Percentiles rank a stretch among this genome's conserved stretches.
Evolutionary conservation across 768 basidiomycete species (phyloP).

Genomic region (Boletus sp.): DNA sequence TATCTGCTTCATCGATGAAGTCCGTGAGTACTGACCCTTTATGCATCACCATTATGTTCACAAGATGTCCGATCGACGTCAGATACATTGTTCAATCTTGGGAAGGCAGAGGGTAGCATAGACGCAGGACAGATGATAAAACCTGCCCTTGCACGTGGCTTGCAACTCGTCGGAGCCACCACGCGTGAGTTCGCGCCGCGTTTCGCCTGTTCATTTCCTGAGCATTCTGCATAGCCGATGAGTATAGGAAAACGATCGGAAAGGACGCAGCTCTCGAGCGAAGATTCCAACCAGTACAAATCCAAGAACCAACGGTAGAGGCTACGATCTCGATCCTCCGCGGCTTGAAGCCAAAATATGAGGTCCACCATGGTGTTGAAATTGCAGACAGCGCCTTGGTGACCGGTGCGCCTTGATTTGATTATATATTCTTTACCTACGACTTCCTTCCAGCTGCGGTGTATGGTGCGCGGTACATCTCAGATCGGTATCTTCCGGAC

Average conservation of each 20-base stretch:
- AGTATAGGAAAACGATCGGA: constrained; percentile 87
- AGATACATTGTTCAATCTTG: constrained; percentile 84
- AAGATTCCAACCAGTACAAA: constrained; percentile 85
- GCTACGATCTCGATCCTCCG: constrained; percentile 85
- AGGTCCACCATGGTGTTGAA: constrained; percentile 92
- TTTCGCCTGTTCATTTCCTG: not conserved
- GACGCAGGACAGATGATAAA: constrained; percentile 95
- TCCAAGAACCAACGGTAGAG: constrained; percentile 86
- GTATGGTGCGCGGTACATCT: constrained; percentile 81
- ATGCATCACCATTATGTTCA: not conserved
- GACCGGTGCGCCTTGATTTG: constrained; percentile 50
- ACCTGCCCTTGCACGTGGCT: constrained; percentile 81
- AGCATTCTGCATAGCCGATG: constrained; percentile 49
- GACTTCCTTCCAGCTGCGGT: constrained; percentile 58
- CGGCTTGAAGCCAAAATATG: constrained; percentile 80
- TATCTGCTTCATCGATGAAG: constrained; percentile 94
- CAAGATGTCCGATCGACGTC: not conserved
- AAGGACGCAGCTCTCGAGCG: constrained; percentile 91
- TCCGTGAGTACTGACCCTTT: constrained; percentile 57
- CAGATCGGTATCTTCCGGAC: constrained; percentile 86
- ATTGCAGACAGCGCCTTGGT: constrained; percentile 88
- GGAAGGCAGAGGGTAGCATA: constrained; percentile 88
- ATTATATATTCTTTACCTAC: not conserved
- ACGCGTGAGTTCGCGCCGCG: constrained; percentile 55
- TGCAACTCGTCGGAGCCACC: constrained; percentile 88